Conservation (phyloP, 2,329 filamentous ascomycete species). For the Penicillium sp. region DNA sequence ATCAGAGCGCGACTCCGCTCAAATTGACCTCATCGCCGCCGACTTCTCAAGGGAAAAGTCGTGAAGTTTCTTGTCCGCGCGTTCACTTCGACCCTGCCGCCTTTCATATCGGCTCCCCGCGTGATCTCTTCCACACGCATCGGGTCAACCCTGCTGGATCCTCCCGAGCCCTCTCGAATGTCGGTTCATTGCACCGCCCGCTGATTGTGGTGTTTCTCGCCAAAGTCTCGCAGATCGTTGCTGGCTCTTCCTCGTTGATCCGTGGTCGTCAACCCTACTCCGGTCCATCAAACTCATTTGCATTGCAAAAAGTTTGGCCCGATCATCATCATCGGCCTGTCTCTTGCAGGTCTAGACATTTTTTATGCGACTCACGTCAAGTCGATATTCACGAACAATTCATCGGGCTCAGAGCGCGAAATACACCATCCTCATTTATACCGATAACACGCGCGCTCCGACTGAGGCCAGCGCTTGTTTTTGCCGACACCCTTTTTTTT, state of each 20-base stretch:
- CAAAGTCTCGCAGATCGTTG: slow-evolving; percentile 8
- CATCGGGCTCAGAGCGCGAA: slow-evolving; percentile 4
- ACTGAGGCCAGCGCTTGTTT: background rate
- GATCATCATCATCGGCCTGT: slow-evolving; percentile 3
- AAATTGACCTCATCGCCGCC: slow-evolving; percentile 30
- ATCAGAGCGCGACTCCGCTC: slow-evolving; percentile 14
- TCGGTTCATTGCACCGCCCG: slow-evolving; percentile 15
- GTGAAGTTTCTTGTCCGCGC: slow-evolving; percentile 8
- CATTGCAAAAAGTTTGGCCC: background rate
- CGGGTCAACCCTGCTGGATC: background rate
- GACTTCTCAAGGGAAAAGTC: slow-evolving; percentile 20
- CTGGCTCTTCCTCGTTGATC: slow-evolving; percentile 2
- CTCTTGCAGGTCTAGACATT: slow-evolving; percentile 11
- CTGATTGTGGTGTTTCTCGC: slow-evolving; percentile 16
- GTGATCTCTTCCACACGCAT: background rate
- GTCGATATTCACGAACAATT: slow-evolving; percentile 17
- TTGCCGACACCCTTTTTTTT: background rate
- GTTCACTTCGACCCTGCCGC: slow-evolving; percentile 1
- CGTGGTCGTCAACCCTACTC: background rate
- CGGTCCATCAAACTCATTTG: background rate
- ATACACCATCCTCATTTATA: background rate
- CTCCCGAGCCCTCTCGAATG: slow-evolving; percentile 11
- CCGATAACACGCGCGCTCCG: background rate
- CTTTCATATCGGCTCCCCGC: background rate
- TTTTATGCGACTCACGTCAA: slow-evolving; percentile 13